Evolutionary conservation across 1,284 basidiomycete genomes (phyloP).

Genomic region (Volvariella volvacea): DNA sequence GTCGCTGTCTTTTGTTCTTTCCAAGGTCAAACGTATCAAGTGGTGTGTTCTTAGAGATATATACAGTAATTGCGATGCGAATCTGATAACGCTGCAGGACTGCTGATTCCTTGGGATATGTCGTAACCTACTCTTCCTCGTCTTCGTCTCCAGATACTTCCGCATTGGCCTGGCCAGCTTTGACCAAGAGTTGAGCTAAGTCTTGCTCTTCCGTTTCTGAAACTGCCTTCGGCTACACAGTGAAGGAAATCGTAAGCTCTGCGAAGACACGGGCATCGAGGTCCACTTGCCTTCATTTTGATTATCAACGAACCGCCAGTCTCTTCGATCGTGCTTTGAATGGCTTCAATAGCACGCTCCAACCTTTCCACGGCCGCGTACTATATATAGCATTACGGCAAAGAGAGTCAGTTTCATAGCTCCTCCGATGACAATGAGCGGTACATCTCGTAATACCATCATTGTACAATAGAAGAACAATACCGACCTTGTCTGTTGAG

Average conservation of each 20-base stretch:
- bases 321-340: conserved; percentile 79
- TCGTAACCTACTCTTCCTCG: conserved; percentile 60
- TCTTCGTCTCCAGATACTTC: conserved; percentile 94
- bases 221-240: conserved; percentile 82
- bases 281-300: conserved; percentile 85
- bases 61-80: too few relatives aligned
- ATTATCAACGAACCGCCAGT: conserved; percentile 84
- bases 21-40: too few relatives aligned
- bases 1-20: too few relatives aligned
- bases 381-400: conserved; percentile 23
- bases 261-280: not conserved
- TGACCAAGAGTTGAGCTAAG: conserved; percentile 90
- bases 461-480: conserved; percentile 3
- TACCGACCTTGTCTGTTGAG: conserved; percentile 85
- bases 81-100: too few relatives aligned
- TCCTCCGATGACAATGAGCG: conserved; percentile 2
- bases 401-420: conserved; percentile 1
- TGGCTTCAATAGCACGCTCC: conserved; percentile 89
- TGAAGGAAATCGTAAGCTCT: not conserved
- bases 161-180: conserved; percentile 85
- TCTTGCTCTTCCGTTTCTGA: conserved; percentile 97
- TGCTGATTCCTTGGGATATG: too few relatives aligned
- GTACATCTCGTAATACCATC: too few relatives aligned
- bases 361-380: conserved; percentile 88
- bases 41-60: too few relatives aligned